Evolutionary conservation across 2,329 filamentous ascomycete genomes (phyloP), one percentile per base, ranked within the genome.

Genomic region (Aspergillus brasiliensis): DNA sequence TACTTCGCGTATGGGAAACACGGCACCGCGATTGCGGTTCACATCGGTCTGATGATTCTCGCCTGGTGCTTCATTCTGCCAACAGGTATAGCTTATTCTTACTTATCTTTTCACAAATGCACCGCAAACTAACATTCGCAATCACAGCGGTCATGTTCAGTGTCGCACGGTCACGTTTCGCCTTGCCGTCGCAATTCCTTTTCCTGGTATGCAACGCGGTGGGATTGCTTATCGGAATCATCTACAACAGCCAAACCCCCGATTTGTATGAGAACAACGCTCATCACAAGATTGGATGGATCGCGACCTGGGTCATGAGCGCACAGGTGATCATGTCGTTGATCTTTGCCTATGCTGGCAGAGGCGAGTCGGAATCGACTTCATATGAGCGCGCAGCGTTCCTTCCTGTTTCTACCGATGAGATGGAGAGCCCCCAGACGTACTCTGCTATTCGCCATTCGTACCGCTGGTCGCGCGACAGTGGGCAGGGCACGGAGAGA

Each of bases 61-160:
- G 85, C 84, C 8, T 95, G 91, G 91, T 82, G 90, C 37, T 82
- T 93, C 57, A 71, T 90, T 51, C 81, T 94, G 57, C 91, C 91
- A 53, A 75, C 89, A 61, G 88, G 91, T 90, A 81, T 78, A 87
- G 25, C 52, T 52, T 37, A 17, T 46, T 15, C 3, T 15, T 2
- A 15, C 11, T 17, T 37, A n/a, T 40, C 17, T n/a, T 17, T 17
- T 11, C 31, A 34, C 25, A 34, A 34, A 34, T 42, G 40, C 21
- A 25, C 13, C 11, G n/a, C 11, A 15, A 19, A 49, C 47, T 63
- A 55, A 63, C 52, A 11, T 15, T 28, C 38, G 27, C 11, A 42
- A 40, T 38, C 27, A n/a, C 25, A 95, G 91, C 86, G 65, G 88
- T 96, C 51, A 91, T 97, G 87, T 82, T 98, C 64, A 96, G 92